phyloP scores from a whole-genome alignment of 148 eudicot species.

The Chenopodium quinoa region DNA sequence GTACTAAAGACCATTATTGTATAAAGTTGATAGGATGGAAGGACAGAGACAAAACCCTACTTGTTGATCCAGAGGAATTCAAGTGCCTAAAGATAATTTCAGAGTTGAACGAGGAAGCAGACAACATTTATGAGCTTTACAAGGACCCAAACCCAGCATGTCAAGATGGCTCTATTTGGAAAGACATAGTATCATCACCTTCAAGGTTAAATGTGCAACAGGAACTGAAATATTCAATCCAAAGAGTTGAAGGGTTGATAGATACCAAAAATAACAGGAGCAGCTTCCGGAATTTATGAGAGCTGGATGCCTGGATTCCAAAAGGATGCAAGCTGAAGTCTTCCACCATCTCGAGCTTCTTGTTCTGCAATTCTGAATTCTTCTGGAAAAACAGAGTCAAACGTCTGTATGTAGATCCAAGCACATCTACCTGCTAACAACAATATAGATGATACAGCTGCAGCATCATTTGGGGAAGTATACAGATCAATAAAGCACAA shows the following conservation, averaged over 20 bases:
- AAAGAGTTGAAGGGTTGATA: slow-evolving; percentile 58
- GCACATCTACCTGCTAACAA: slow-evolving; percentile 7
- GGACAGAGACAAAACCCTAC: slow-evolving; percentile 83
- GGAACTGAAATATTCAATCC: slow-evolving; percentile 87
- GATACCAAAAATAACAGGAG: slow-evolving; percentile 7
- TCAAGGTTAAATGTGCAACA: slow-evolving; percentile 82
- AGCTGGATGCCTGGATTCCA: not conserved
- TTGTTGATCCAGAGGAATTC: slow-evolving; percentile 95
- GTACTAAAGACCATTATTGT: slow-evolving; percentile 25
- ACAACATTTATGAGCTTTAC: slow-evolving; percentile 76
- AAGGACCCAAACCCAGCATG: slow-evolving; percentile 58
- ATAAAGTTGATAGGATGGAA: slow-evolving; percentile 98
- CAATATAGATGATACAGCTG: slow-evolving; percentile 14
- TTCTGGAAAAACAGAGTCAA: slow-evolving; percentile 15
- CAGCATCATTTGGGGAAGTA: slow-evolving; percentile 5
- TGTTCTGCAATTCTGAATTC: slow-evolving; percentile 13
- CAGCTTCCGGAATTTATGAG: slow-evolving; percentile 7
- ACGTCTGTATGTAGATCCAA: slow-evolving; percentile 24
- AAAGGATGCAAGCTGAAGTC: slow-evolving; percentile 18
- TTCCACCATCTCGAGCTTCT: slow-evolving; percentile 19
- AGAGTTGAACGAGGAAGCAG: slow-evolving; percentile 73
- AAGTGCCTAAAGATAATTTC: slow-evolving; percentile 56
- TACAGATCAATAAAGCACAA: slow-evolving; percentile 18
- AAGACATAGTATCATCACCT: slow-evolving; percentile 93
- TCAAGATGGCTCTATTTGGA: slow-evolving; percentile 76